Percentiles rank a stretch among this genome's conserved stretches.
Evolutionary conservation across 139 green algal genomes (phyloP).

Genomic region (Coelastrella sp.): DNA sequence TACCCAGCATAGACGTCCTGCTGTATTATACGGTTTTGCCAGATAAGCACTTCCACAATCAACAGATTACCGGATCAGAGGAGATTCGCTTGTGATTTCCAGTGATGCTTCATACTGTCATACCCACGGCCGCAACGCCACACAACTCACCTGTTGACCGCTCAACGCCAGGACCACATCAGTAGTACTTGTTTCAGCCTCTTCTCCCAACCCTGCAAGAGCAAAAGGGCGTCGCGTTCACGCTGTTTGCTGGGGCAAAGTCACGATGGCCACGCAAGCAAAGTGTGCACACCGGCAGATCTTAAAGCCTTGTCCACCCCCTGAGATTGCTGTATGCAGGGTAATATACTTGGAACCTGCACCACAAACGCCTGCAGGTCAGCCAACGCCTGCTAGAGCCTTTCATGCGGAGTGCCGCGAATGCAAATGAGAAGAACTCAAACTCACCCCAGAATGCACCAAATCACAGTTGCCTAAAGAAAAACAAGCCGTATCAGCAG

Average conservation of each 20-base stretch:
- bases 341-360: background rate
- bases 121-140: background rate
- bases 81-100: background rate
- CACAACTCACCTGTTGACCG: background rate
- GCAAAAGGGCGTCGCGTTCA: no score
- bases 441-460: background rate
- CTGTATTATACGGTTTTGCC: no score
- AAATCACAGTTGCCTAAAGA: background rate
- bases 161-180: slow-evolving; percentile 7
- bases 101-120: slow-evolving; percentile 7
- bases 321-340: background rate
- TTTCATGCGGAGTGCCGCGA: background rate
- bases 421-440: background rate
- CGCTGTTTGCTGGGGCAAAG: background rate
- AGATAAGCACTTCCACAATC: no score
- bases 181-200: background rate
- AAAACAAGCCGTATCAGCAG: background rate
- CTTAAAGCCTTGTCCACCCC: background rate
- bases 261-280: background rate
- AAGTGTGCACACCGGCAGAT: background rate
- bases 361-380: background rate
- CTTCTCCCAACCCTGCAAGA: slow-evolving; percentile 14
- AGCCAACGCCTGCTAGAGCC: no score
- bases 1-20: no score
- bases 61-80: no score